A percentile compares a stretch with the other conserved stretches of the same genome.
These are phyloP conservation scores for Podaxis sp. DNA, from an alignment of 768 basidiomycete species.

Conservation along the genomic window DNA sequence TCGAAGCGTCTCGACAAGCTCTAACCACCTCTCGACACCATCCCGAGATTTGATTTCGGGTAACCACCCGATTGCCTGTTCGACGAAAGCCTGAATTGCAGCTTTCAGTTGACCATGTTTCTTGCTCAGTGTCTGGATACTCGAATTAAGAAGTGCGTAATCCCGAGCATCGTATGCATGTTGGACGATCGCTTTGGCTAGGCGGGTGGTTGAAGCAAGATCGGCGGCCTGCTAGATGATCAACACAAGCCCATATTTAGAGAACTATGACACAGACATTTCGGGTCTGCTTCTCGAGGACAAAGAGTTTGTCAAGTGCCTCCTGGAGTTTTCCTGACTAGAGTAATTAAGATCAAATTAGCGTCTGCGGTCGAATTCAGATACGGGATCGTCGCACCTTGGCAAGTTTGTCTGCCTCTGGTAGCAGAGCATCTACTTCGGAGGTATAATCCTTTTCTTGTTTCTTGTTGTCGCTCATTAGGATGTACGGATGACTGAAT, in stretches of 20 bases:
- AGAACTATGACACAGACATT: slow-evolving; percentile 60
- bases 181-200: slow-evolving; percentile 72
- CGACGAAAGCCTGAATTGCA: slow-evolving; percentile 89
- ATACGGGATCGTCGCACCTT: slow-evolving; percentile 50
- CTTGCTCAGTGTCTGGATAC: slow-evolving; percentile 74
- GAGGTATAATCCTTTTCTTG: slow-evolving; percentile 85
- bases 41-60: slow-evolving; percentile 68
- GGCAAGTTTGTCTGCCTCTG: slow-evolving; percentile 64
- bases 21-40: slow-evolving; percentile 78
- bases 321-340: slow-evolving; percentile 84
- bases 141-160: slow-evolving; percentile 68
- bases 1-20: slow-evolving; percentile 86
- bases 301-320: slow-evolving; percentile 85
- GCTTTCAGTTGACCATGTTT: slow-evolving; percentile 97
- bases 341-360: slow-evolving; percentile 18
- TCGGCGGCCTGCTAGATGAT: slow-evolving; percentile 76
- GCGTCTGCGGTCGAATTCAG: slow-evolving; percentile 1
- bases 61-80: slow-evolving; percentile 80
- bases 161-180: slow-evolving; percentile 74
- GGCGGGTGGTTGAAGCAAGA: slow-evolving; percentile 84
- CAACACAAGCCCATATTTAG: background rate
- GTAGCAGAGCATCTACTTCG: slow-evolving; percentile 77
- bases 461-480: slow-evolving; percentile 80
- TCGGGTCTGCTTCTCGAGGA: slow-evolving; percentile 93
- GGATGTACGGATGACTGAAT: slow-evolving; percentile 39